Evolutionary conservation across 2,329 filamentous ascomycete species (phyloP).

Genomic region (Fusarium devonianum): DNA sequence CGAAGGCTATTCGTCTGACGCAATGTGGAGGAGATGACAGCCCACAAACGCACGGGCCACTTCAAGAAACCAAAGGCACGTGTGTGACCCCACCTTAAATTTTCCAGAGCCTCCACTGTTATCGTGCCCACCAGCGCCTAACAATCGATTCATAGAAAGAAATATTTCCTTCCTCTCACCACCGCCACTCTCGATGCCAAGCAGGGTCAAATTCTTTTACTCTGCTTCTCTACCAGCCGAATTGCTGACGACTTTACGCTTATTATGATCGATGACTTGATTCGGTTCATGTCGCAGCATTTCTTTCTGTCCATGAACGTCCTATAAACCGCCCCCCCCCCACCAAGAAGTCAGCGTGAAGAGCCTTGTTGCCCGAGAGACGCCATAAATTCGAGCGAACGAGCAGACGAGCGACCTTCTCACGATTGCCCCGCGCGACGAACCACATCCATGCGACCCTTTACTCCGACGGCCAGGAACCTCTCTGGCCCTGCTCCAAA

Average conservation of each 20-base stretch:
- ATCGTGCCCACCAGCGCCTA: constrained; percentile 27
- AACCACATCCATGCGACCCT: constrained; percentile 37
- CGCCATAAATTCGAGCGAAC: constrained; percentile 28
- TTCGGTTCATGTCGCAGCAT: constrained; percentile 30
- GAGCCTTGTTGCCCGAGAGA: constrained; percentile 40
- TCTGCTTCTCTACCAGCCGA: constrained; percentile 9
- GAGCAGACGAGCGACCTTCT: constrained; percentile 17
- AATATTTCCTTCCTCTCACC: constrained; percentile 15
- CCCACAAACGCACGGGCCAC: constrained; percentile 18
- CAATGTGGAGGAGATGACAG: constrained; percentile 6
- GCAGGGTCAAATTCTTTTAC: constrained; percentile 7
- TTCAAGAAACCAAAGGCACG: constrained; percentile 35
- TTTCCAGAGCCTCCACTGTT: constrained; percentile 26
- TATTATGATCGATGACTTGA: constrained; percentile 41
- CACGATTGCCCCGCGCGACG: constrained; percentile 11
- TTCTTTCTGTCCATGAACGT: constrained; percentile 36
- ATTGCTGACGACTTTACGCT: constrained; percentile 22
- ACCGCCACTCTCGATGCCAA: constrained; percentile 13
- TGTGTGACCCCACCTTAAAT: constrained; percentile 43
- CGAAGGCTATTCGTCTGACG: constrained; percentile 12
- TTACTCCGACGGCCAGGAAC: constrained; percentile 47
- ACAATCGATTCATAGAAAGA: constrained; percentile 19
- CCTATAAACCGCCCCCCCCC: constrained; percentile 24
- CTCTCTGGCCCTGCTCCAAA: constrained; percentile 45
- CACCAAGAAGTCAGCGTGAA: constrained; percentile 12